Percentiles rank a stretch among this genome's conserved stretches.
phyloP scores from a whole-genome alignment of 2,329 filamentous ascomycete species.

The Trichoderma gracile region DNA sequence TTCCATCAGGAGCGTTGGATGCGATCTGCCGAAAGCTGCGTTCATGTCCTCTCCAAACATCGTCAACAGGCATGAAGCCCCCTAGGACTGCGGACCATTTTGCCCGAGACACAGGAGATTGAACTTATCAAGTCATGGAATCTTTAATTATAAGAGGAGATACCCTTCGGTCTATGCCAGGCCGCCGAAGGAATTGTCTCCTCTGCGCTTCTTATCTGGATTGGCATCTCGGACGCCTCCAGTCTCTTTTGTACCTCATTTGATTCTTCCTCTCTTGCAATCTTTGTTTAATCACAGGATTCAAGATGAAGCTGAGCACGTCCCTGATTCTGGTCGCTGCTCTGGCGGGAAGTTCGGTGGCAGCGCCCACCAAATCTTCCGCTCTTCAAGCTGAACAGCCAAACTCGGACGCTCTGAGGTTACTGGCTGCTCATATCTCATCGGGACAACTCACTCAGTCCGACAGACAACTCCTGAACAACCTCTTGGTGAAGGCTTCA shows the following conservation, averaged over 20 bases:
- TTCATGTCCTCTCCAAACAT: not conserved
- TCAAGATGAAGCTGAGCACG: conserved; percentile 1
- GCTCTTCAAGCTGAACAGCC: not conserved
- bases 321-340: conserved; percentile 1
- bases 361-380: not conserved
- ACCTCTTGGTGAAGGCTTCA: not conserved
- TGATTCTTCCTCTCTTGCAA: not conserved
- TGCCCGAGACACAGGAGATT: not conserved
- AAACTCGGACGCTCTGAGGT: not conserved
- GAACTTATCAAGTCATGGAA: not conserved
- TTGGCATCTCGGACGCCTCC: not conserved
- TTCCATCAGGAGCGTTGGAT: not conserved
- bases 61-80: not conserved
- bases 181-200: not conserved
- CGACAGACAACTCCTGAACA: not conserved
- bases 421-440: not conserved
- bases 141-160: conserved; percentile 2
- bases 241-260: too few relatives aligned
- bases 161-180: not conserved
- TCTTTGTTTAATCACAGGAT: not conserved
- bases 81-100: not conserved
- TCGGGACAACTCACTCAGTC: not conserved
- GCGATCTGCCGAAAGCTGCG: not conserved
- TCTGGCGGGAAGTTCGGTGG: not conserved
- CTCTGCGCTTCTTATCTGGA: not conserved